Evolutionary conservation across 2,329 filamentous ascomycete genomes (phyloP).

Genomic region (Pestalotiopsis sp.): DNA sequence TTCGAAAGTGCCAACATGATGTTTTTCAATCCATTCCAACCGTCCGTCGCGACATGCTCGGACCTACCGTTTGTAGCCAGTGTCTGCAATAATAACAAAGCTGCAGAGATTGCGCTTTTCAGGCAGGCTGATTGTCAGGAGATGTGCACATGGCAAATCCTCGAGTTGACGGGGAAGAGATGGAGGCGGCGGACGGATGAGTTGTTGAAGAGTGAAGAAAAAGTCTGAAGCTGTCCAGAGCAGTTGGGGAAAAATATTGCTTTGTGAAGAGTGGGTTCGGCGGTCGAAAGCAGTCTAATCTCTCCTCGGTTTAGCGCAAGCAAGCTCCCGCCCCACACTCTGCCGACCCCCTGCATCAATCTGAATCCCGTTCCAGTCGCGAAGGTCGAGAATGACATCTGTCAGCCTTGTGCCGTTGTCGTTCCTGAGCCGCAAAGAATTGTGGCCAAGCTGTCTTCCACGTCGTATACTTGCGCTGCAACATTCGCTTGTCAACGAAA

Average conservation of each 20-base stretch:
- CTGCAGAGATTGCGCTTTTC: background rate
- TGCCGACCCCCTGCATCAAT: background rate
- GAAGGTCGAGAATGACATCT: constrained; percentile 6
- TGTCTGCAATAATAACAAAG: background rate
- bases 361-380: background rate
- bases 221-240: background rate
- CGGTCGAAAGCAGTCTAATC: background rate
- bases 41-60: background rate
- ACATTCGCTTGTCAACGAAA: background rate
- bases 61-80: background rate
- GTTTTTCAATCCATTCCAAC: background rate
- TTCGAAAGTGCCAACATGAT: constrained; percentile 78
- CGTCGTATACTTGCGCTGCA: background rate
- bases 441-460: background rate
- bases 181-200: background rate
- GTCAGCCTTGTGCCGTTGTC: constrained; percentile 4
- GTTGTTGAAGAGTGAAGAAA: background rate
- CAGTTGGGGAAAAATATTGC: background rate
- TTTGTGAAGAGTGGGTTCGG: background rate
- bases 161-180: background rate
- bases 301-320: background rate
- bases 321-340: background rate
- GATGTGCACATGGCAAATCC: background rate
- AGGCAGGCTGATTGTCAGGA: background rate
- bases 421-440: background rate